Evolutionary conservation across 73 alveolate genomes (phyloP), one percentile per base, ranked within the genome.

Genomic region (Effrenium voratum): DNA sequence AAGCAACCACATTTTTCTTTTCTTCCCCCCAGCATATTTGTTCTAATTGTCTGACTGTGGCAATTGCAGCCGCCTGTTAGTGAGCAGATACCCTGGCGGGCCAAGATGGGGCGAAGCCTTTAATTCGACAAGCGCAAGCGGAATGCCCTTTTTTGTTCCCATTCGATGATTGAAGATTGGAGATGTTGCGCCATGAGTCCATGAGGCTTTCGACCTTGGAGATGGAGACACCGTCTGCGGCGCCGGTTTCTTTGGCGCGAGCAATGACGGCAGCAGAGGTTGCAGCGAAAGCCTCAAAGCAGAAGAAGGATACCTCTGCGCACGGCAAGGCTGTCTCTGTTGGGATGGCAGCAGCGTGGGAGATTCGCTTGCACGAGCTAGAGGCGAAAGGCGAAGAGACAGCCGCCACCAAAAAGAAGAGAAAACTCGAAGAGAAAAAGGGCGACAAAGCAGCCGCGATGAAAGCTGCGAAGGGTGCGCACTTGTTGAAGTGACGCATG

Each of bases 401-500:
- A 6, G 86, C 36, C 13, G 59, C 34, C 2, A 5, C 86, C 3
- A 6, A 30, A 40, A 75, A 75, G 41, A 75, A 22, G 59, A 36
- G 22, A 41, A 75, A 75, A 59, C 36, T 40, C 6, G 86, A 75
- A 22, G 86, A 75, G 2, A 34, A 55, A 2, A 75, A 75, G 26
- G 86, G 86, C 40, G 86, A 75, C 40, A 75, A 75, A 43, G 86
- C 41, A 2, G 86, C 86, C 24, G 86, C 40, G 19, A 43, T 75
- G 55, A 75, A 75, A 59, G 40, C 86, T 40, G 86, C 40, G 38
- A 55, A 59, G 13, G 86, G 86, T 6, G 60, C 55, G 10, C 86
- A 75, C 40, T 43, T 75, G 55, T 59, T 75, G 86, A 75, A 75
- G 86, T 75, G n/a, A n/a, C n/a, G n/a, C n/a, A n/a, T n/a, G n/a